Evolutionary conservation across 2,329 filamentous ascomycete genomes (phyloP).

Genomic region (Penicillium sp.): DNA sequence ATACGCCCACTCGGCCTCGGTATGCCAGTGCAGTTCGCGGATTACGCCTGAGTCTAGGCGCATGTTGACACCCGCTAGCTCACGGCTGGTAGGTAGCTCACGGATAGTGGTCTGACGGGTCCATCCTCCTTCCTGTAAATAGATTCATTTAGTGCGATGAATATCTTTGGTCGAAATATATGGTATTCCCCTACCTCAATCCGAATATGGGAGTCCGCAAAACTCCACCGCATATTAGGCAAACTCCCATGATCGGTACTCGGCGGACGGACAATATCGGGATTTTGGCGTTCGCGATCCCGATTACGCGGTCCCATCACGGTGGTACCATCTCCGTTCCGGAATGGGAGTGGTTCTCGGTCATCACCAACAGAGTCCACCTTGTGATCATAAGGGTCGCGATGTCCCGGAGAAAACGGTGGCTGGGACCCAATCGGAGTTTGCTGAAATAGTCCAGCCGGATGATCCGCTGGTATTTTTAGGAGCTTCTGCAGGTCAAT

Average conservation of each 20-base stretch:
- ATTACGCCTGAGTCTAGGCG: constrained; percentile 68
- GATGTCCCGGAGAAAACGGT: constrained; percentile 59
- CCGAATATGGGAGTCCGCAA: constrained; percentile 60
- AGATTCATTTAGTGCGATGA: not conserved
- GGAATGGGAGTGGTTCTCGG: constrained; percentile 62
- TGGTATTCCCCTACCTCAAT: constrained; percentile 53
- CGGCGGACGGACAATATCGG: constrained; percentile 67
- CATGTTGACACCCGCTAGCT: constrained; percentile 76
- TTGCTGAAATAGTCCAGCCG: not conserved
- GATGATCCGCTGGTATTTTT: constrained; percentile 17
- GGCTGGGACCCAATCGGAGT: constrained; percentile 14
- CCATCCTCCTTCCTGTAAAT: constrained; percentile 68
- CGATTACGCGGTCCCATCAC: constrained; percentile 68
- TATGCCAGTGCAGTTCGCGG: constrained; percentile 77
- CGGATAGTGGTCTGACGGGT: constrained; percentile 60
- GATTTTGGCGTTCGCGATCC: constrained; percentile 64
- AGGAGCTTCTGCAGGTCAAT: constrained; percentile 37
- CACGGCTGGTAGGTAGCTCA: constrained; percentile 46
- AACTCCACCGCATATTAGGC: constrained; percentile 69
- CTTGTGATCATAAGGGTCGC: constrained; percentile 60
- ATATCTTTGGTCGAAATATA: too few relatives aligned
- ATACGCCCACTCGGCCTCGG: constrained; percentile 74
- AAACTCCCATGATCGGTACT: constrained; percentile 69
- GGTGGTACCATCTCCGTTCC: constrained; percentile 61
- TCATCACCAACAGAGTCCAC: constrained; percentile 58